Conservation (phyloP, 139 green algal species). For the Edaphochlamys debaryana region DNA sequence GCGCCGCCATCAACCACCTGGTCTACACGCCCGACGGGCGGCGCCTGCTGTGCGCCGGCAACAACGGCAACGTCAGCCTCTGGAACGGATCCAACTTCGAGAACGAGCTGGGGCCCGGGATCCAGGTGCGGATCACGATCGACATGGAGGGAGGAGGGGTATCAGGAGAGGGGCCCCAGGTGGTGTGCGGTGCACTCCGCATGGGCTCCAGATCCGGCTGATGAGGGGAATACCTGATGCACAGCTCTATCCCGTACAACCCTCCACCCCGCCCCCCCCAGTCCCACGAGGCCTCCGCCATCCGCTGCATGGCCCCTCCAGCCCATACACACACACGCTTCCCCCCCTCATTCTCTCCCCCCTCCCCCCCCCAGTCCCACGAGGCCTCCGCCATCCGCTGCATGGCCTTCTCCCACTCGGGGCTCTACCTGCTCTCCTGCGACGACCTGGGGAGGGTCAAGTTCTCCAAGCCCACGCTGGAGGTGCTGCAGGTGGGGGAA, state of each 20-base stretch:
- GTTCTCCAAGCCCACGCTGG: constrained; percentile 19
- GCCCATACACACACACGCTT: no score
- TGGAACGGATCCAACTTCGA: constrained; percentile 92
- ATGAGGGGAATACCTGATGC: no score
- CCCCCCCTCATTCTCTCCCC: no score
- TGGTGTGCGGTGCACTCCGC: no score
- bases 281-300: no score
- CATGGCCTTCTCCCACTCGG: constrained; percentile 81
- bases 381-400: constrained; percentile 66
- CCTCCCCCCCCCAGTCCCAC: constrained; percentile 67
- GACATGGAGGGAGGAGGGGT: no score
- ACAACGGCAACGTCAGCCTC: constrained; percentile 91
- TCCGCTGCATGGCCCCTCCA: no score
- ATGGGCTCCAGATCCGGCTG: no score
- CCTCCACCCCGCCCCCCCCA: no score
- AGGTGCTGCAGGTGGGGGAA: constrained; percentile 19
- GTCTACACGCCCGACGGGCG: constrained; percentile 90
- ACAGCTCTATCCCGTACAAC: no score
- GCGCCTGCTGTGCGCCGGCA: constrained; percentile 84
- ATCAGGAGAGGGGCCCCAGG: no score
- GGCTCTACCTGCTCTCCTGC: constrained; percentile 81
- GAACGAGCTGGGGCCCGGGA: constrained; percentile 80
- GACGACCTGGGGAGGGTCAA: constrained; percentile 78
- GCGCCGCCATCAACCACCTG: constrained; percentile 77
- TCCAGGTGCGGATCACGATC: not conserved